Conservation (phyloP, 202 grass and related monocot genomes). For the Schoenoplectus triqueter region DNA sequence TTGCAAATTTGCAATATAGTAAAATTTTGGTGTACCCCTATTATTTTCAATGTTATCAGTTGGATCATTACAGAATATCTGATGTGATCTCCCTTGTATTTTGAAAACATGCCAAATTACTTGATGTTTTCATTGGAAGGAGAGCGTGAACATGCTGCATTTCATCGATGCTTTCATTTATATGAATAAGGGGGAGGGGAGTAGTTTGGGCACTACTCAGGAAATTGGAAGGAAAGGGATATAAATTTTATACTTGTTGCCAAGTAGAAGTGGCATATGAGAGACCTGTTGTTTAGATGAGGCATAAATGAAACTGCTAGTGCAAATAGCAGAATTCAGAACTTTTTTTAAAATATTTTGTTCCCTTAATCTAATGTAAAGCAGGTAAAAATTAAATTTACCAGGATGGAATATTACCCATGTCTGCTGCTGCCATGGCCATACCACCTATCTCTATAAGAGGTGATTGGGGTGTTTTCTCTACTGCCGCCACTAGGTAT, state of each 20-base stretch:
- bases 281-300: background rate
- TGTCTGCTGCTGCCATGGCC: slow-evolving; percentile 93
- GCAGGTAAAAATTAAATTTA: slow-evolving; percentile 34
- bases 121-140: background rate
- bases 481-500: slow-evolving; percentile 74
- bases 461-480: slow-evolving; percentile 76
- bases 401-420: slow-evolving; percentile 86
- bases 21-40: background rate
- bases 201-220: background rate
- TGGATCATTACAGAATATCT: background rate
- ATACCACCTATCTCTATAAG: slow-evolving; percentile 94
- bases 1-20: background rate
- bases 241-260: background rate
- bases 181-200: background rate
- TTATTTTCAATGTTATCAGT: background rate
- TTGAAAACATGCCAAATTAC: background rate
- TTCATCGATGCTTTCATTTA: background rate
- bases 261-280: background rate
- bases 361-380: slow-evolving; percentile 10
- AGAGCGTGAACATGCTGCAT: background rate
- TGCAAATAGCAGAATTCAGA: background rate
- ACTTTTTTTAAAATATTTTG: background rate
- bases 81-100: background rate
- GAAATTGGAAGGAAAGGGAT: background rate
- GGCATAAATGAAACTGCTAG: background rate